Evolutionary conservation across 1,284 basidiomycete genomes (phyloP), one percentile per base, ranked within the genome.

Genomic region (Heterobasidion annosum): DNA sequence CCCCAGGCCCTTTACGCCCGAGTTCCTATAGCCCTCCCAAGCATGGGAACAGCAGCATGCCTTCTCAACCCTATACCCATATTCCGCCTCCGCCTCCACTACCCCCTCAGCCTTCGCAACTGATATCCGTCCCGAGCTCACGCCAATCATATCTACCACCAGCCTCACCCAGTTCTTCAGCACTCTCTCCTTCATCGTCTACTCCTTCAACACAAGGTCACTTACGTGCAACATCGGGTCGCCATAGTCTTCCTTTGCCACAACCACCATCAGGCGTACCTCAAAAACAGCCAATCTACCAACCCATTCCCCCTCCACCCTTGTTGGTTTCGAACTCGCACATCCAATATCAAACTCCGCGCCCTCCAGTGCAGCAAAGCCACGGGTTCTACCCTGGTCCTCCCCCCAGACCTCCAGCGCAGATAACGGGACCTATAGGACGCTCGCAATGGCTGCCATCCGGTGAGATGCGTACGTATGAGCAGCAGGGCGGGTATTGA

Each of bases 321-420:
- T 64, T 71, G 10, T 63, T 65, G 0, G 63, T 65, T 6, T 63
- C 68, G 15, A 62, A 59, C 50, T 52, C 57, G 7, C 58, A 61
- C 18, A 48, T 65, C 46, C 65, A 64, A 2, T 59, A 65, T 32
- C 64, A 63, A 40, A 35, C 60, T 9, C 62, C 62, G 40, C 50
- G 50, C 57, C 57, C 10, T 59, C 57, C 57, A 50, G 55, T 52
- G 60, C 47, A 62, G 15, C 56, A 53, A 40, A 57, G 63, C 13
- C 67, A 70, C 44, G 52, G 61, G 0, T 67, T 64, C 50, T 66
- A 71, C 52, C 70, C 69, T 10, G 70, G 70, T n/a, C 70, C 70
- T 1, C 66, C 70, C 15, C 71, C 72, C 2, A 55, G 68, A 34
- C 72, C 72, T 6, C 71, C 70, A 1, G 34, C 57, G 15, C 62